phyloP scores from a whole-genome alignment of 352 stramenopile genomes.

The Phytophthora podocarpi region DNA sequence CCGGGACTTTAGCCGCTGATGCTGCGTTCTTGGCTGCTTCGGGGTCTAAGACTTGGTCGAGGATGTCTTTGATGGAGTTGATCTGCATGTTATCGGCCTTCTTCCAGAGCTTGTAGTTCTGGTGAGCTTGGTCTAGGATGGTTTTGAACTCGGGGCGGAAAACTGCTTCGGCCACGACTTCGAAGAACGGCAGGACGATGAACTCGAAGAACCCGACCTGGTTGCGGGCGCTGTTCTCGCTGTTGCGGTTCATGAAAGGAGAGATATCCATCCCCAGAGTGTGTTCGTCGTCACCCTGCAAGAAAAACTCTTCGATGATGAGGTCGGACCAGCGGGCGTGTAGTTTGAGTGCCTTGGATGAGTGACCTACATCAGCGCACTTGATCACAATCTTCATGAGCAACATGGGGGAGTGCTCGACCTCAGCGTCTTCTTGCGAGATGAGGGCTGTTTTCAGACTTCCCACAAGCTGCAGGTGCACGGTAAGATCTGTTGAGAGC shows the following conservation, averaged over 20 bases:
- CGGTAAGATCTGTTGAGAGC: constrained; percentile 80
- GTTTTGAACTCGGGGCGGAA: constrained; percentile 80
- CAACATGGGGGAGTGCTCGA: constrained; percentile 81
- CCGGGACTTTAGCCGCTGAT: constrained; percentile 3
- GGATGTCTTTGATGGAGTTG: constrained; percentile 86
- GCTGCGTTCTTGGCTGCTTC: constrained; percentile 30
- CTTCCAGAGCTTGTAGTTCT: constrained; percentile 87
- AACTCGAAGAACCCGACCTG: constrained; percentile 89
- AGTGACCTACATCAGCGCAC: constrained; percentile 93
- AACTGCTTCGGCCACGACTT: constrained; percentile 77
- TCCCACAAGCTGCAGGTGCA: constrained; percentile 82
- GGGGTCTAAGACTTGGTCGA: constrained; percentile 74
- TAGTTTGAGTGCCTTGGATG: constrained; percentile 82
- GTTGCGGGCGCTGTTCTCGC: constrained; percentile 86
- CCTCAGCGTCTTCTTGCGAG: constrained; percentile 72
- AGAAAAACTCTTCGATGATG: constrained; percentile 95
- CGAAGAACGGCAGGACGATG: constrained; percentile 84
- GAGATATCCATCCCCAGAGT: constrained; percentile 86
- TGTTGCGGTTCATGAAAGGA: constrained; percentile 93
- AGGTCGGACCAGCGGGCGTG: constrained; percentile 90
- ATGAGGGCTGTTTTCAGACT: constrained; percentile 83
- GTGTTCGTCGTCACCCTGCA: constrained; percentile 94
- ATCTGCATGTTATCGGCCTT: constrained; percentile 80
- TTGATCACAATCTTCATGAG: constrained; percentile 91
- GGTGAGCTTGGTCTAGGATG: constrained; percentile 80